Evolutionary conservation across 1,139 yeast genomes (phyloP).

Genomic region (Yamadazyma spencermartinsiae): DNA sequence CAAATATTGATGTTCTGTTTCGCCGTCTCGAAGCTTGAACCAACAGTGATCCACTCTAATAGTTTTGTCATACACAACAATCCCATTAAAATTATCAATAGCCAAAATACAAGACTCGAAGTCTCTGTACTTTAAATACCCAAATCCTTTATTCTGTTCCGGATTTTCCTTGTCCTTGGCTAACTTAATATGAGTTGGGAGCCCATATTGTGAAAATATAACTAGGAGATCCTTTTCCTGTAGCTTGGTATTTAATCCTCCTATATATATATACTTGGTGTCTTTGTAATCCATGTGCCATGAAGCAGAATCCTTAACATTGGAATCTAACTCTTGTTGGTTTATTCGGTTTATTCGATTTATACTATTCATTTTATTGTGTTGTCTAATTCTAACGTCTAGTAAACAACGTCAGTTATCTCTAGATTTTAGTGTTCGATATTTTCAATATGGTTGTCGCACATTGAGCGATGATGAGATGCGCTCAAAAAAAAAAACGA

Average conservation of each 20-base stretch:
- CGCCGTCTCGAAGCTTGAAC: constrained; percentile 56
- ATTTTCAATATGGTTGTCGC: constrained; percentile 8
- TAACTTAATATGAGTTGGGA: constrained; percentile 75
- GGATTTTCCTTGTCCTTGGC: constrained; percentile 62
- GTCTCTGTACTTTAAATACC: constrained; percentile 80
- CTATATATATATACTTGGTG: constrained; percentile 59
- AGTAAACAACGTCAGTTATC: no score
- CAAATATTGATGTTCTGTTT: constrained; percentile 44
- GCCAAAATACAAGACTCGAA: constrained; percentile 82
- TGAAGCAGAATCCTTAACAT: constrained; percentile 64
- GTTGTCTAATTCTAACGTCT: neutral
- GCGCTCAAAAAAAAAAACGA: constrained; percentile 13
- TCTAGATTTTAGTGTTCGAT: neutral
- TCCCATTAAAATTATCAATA: constrained; percentile 84
- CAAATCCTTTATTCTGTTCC: constrained; percentile 75
- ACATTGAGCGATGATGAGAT: constrained; percentile 8
- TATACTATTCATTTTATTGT: constrained; percentile 39
- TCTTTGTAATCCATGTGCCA: constrained; percentile 90
- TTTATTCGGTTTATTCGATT: constrained; percentile 60
- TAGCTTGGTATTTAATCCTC: constrained; percentile 65
- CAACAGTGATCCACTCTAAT: constrained; percentile 78
- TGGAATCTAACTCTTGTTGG: constrained; percentile 62
- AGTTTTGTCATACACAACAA: constrained; percentile 54
- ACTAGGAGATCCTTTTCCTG: constrained; percentile 74
- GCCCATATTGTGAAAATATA: constrained; percentile 87